Conservation (phyloP, 2,329 filamentous ascomycete species). For the Parastagonospora avenae region DNA sequence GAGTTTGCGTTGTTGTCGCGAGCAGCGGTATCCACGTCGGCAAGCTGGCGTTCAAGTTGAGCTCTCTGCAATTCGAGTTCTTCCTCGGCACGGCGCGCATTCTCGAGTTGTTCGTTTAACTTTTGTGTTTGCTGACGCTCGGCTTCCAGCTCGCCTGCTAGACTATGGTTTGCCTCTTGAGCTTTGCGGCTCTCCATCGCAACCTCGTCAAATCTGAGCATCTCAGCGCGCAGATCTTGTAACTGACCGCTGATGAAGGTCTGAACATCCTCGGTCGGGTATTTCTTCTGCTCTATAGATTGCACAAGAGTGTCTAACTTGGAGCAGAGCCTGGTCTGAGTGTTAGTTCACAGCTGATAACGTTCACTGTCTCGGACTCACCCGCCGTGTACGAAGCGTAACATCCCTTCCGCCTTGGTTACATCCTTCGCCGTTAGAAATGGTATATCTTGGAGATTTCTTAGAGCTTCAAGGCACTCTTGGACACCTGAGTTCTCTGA, state of each 20-base stretch:
- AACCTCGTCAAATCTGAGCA: constrained; percentile 26
- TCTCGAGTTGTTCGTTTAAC: constrained; percentile 14
- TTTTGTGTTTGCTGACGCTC: constrained; percentile 16
- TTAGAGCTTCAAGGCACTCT: constrained; percentile 24
- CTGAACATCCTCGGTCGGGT: constrained; percentile 10
- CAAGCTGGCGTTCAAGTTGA: constrained; percentile 21
- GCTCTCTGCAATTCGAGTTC: constrained; percentile 11
- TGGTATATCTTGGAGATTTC: constrained; percentile 18
- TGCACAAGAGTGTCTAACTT: constrained; percentile 17
- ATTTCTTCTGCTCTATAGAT: neutral
- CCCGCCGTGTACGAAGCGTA: constrained; percentile 28
- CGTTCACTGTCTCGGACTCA: constrained; percentile 9
- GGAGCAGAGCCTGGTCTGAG: constrained; percentile 18
- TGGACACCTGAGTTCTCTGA: constrained; percentile 8
- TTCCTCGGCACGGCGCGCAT: constrained; percentile 13
- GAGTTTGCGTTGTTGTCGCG: neutral
- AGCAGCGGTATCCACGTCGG: constrained; percentile 8
- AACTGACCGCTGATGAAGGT: constrained; percentile 20
- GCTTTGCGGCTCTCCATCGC: constrained; percentile 17
- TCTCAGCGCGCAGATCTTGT: constrained; percentile 16
- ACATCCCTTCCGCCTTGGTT: constrained; percentile 27
- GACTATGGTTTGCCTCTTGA: constrained; percentile 14
- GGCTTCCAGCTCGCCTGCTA: constrained; percentile 20
- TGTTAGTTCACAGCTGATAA: constrained; percentile 6
- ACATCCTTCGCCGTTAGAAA: constrained; percentile 26